phyloP scores from a whole-genome alignment of 768 basidiomycete species.

The Phaeotremella fagi region DNA sequence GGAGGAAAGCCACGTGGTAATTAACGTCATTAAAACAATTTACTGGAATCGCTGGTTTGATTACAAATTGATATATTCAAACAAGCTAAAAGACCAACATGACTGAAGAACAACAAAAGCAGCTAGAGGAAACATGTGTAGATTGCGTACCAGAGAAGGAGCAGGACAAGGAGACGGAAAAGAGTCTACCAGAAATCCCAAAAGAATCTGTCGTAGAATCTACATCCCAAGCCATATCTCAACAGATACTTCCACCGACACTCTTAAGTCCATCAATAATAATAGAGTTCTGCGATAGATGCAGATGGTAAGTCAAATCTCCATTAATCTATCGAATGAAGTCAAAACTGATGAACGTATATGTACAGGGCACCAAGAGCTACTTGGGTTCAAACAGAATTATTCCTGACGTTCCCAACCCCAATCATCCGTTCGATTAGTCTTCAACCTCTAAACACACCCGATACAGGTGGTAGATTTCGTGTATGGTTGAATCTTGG shows the following conservation, averaged over 20 bases:
- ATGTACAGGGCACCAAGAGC: conserved; percentile 77
- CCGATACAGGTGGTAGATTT: conserved; percentile 84
- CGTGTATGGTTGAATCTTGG: conserved; percentile 70
- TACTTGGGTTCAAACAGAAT: conserved; percentile 87
- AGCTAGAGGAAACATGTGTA: background rate
- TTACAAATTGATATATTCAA: no score
- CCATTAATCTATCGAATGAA: background rate
- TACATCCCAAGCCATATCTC: conserved; percentile 1
- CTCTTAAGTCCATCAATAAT: conserved; percentile 56
- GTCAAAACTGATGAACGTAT: background rate
- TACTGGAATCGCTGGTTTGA: no score
- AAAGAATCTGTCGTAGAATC: background rate
- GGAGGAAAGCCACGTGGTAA: no score
- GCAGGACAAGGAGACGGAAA: no score
- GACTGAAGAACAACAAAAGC: no score
- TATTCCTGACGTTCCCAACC: conserved; percentile 83
- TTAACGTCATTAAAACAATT: no score
- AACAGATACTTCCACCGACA: conserved; percentile 32
- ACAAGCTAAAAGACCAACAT: no score
- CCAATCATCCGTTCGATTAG: conserved; percentile 65
- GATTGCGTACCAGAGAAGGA: background rate
- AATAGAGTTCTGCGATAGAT: conserved; percentile 91
- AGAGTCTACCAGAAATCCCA: no score
- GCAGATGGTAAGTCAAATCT: conserved; percentile 63
- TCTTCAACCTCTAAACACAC: conserved; percentile 67